phyloP scores from a whole-genome alignment of 202 grass and related monocot genomes.

The Saccharum hybrid region DNA sequence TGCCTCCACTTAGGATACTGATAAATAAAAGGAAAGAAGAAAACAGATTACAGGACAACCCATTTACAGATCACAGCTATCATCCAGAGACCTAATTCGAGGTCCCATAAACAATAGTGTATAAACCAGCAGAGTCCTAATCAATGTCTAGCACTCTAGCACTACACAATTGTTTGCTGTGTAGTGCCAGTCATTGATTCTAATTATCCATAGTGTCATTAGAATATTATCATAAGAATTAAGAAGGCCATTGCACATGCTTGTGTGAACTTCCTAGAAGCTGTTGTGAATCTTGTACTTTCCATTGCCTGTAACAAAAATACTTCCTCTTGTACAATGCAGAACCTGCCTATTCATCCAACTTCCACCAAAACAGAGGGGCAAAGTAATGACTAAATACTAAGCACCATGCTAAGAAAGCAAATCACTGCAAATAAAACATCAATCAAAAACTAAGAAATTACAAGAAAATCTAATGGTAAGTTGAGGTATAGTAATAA shows the following conservation, averaged over 20 bases:
- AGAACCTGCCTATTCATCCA: not conserved
- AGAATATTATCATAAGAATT: not conserved
- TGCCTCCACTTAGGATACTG: not conserved
- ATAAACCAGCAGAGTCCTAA: not conserved
- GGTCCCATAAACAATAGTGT: not conserved
- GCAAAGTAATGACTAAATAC: not conserved
- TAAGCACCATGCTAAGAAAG: not conserved
- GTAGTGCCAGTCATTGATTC: not conserved
- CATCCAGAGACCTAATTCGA: not conserved
- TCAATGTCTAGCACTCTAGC: not conserved
- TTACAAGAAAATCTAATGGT: not conserved
- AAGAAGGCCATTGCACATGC: conserved; percentile 15
- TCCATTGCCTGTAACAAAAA: not conserved
- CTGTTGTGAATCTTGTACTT: not conserved
- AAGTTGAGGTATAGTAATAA: not conserved
- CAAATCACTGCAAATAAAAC: not conserved
- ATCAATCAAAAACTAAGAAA: not conserved
- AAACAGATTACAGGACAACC: not conserved
- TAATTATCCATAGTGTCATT: not conserved
- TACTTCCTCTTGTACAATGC: not conserved
- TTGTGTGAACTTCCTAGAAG: conserved; percentile 21
- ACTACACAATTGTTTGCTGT: not conserved
- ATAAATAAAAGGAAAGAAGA: not conserved
- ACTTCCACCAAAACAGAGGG: not conserved
- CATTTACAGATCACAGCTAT: conserved; percentile 7